These are phyloP conservation scores for Cryptococcus depauperatus DNA, from an alignment of 1,284 basidiomycete species.

Conservation along the genomic window DNA sequence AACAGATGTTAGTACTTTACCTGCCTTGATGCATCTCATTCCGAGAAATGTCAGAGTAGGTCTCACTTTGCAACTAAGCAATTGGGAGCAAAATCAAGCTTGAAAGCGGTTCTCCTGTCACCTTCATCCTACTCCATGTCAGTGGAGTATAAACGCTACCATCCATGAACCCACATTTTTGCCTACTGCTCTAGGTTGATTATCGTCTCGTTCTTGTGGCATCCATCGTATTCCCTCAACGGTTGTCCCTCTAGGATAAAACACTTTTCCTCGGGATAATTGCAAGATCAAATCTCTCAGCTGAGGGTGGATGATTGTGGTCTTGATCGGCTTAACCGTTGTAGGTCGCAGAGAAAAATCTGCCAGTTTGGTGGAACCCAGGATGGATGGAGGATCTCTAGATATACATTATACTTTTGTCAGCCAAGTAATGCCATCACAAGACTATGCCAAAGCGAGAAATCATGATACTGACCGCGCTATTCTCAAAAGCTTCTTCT, in stretches of 20 bases:
- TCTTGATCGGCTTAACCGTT: conserved; percentile 23
- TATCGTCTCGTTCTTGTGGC: neutral
- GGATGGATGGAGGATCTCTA: conserved; percentile 29
- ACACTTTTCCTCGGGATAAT: conserved; percentile 26
- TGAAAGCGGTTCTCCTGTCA: conserved; percentile 19
- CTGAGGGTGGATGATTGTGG: conserved; percentile 44
- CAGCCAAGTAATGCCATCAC: too few species aligned
- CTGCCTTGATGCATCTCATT: neutral
- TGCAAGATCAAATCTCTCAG: conserved; percentile 41
- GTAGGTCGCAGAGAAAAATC: conserved; percentile 31
- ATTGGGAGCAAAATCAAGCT: conserved; percentile 34
- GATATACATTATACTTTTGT: too few species aligned
- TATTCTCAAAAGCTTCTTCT: too few species aligned
- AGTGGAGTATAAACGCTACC: too few species aligned
- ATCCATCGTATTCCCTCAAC: conserved; percentile 30
- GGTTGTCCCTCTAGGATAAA: conserved; percentile 30
- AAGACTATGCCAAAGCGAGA: too few species aligned
- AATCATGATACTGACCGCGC: too few species aligned
- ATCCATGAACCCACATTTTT: neutral
- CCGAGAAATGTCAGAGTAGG: conserved; percentile 4
- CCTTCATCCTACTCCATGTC: conserved; percentile 2
- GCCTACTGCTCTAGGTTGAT: neutral
- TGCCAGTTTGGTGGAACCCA: conserved; percentile 31
- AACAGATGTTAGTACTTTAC: neutral
- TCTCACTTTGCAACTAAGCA: conserved; percentile 41